Conservation (phyloP, 371 early-diverging fungal species). For the Mucor sp. region DNA sequence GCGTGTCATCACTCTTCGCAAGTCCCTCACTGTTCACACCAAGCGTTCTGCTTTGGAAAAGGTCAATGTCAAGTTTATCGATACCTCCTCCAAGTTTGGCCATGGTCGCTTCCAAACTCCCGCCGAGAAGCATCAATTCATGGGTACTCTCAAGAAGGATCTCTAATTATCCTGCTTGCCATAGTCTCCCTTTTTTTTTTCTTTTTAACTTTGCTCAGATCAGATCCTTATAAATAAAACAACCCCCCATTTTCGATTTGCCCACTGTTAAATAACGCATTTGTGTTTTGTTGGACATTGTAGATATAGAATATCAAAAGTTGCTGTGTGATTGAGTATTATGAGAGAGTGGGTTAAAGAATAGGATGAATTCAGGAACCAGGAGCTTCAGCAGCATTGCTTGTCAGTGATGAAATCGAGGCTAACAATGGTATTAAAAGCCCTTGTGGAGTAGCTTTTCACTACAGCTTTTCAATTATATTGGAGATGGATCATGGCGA, state of each 20-base stretch:
- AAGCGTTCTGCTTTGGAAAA: slow-evolving; percentile 96
- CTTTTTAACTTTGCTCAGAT: neutral
- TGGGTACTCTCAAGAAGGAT: slow-evolving; percentile 95
- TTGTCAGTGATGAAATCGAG: too few relatives aligned
- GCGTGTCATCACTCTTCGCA: slow-evolving; percentile 99
- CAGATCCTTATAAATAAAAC: neutral
- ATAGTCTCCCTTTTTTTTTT: neutral
- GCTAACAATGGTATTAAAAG: too few relatives aligned
- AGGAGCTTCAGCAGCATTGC: too few relatives aligned
- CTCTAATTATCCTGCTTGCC: slow-evolving; percentile 20
- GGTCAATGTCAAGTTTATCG: slow-evolving; percentile 97
- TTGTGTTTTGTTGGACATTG: neutral
- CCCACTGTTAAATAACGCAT: neutral
- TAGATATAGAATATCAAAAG: neutral
- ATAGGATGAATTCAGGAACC: too few relatives aligned
- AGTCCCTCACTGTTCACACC: slow-evolving; percentile 94
- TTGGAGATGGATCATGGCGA: too few relatives aligned
- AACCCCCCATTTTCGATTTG: neutral
- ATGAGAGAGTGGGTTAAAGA: too few relatives aligned
- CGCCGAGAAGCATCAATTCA: slow-evolving; percentile 97
- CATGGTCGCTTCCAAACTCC: slow-evolving; percentile 99
- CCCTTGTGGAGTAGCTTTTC: too few relatives aligned
- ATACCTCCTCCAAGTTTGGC: slow-evolving; percentile 99
- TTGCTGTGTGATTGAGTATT: neutral
- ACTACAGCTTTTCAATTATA: too few relatives aligned